Evolutionary conservation across 2,329 filamentous ascomycete species (phyloP), one percentile per base, ranked within the genome.

Genomic region (Epichloe hybrida): DNA sequence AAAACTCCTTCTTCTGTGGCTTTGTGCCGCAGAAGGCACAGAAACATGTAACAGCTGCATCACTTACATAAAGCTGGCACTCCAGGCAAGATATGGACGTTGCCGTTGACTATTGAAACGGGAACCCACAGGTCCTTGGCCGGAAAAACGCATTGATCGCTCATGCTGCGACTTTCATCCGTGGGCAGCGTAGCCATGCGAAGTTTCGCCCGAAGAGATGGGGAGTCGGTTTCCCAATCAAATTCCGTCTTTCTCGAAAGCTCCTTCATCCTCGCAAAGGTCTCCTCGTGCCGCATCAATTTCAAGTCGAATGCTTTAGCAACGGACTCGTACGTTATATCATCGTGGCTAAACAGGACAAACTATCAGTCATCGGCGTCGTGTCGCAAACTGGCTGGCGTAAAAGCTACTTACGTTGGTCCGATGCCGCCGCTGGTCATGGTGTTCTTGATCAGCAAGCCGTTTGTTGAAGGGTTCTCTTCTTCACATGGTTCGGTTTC

Each of bases 321-420:
- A 64, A 98, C 94, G 39, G 88, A 91, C 62, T 86, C 76, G 70
- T 98, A 98, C 27, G 93, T 97, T 59, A 97, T 97, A 64, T 98
- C 93, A 67, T 98, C 93, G 72, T 97, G 91, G 51, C 88, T 94
- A 50, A 43, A 42, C 46, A 38, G 49, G 64, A 6, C 13, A 38
- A 6, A 13, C n/a, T 31, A 9, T 31, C 8, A 31, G 27, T 31
- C 1, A 31, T 31, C 3, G 8, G 27, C 27, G 8, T 9, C 36
- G n/a, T 42, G 40, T n/a, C 38, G 12, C 40, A 63, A 61, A 47
- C 38, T 17, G 21, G 41, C 5, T n/a, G 8, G 21, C 5, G 48
- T 23, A 42, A 23, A 20, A 20, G 5, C 17, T 5, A 55, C 83
- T 72, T 70, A 91, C 86, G 91, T 97, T 57, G 93, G 93, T 11